phyloP scores from a whole-genome alignment of 2,329 filamentous ascomycete genomes.

The Juglanconis sp. region DNA sequence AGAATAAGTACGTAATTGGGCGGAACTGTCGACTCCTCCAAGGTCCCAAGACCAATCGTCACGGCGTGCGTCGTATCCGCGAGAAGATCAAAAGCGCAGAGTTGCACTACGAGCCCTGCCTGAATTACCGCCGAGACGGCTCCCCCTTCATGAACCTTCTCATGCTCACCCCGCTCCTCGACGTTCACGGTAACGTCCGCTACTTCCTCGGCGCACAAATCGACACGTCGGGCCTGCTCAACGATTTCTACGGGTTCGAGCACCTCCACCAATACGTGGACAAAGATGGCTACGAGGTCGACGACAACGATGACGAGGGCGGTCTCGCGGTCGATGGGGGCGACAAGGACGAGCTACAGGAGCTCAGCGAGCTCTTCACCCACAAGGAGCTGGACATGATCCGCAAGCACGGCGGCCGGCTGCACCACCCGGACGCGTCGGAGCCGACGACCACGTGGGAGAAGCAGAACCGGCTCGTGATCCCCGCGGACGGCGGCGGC shows the following conservation, averaged over 20 bases:
- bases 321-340: background rate
- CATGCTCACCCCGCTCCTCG: slow-evolving; percentile 67
- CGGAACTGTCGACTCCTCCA: slow-evolving; percentile 77
- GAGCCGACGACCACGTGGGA: slow-evolving; percentile 33
- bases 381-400: slow-evolving; percentile 63
- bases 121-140: slow-evolving; percentile 74
- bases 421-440: slow-evolving; percentile 51
- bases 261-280: slow-evolving; percentile 51
- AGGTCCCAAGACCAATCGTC: slow-evolving; percentile 65
- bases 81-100: slow-evolving; percentile 58
- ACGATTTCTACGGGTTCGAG: slow-evolving; percentile 63
- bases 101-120: slow-evolving; percentile 69
- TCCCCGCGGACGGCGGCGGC: slow-evolving; percentile 24
- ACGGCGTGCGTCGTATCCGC: slow-evolving; percentile 59
- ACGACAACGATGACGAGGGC: slow-evolving; percentile 25
- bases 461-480: slow-evolving; percentile 39
- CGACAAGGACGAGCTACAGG: slow-evolving; percentile 61
- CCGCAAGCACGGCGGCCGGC: slow-evolving; percentile 58
- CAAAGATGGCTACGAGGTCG: slow-evolving; percentile 25
- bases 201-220: slow-evolving; percentile 72
- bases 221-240: slow-evolving; percentile 65
- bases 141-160: slow-evolving; percentile 75
- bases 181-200: slow-evolving; percentile 62
- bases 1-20: slow-evolving; percentile 72
- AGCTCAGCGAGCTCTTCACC: slow-evolving; percentile 69